Evolutionary conservation across 208 protist genomes (phyloP).

Genomic region (Acanthamoeba culbertsoni): DNA sequence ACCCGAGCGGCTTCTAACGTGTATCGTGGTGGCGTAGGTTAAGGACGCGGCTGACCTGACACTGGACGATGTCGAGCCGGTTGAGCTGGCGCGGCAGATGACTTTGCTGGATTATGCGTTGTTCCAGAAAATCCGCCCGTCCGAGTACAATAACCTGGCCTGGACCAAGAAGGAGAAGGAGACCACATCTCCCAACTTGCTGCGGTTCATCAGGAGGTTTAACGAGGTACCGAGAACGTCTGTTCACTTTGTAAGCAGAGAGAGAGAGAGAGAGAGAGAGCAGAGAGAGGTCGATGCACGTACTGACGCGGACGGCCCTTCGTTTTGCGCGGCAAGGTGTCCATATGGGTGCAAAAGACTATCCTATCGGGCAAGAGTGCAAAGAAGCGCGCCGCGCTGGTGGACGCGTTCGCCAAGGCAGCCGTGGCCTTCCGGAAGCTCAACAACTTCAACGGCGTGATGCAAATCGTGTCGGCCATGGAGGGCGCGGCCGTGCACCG

Average conservation of each 20-base stretch:
- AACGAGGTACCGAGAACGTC: neutral
- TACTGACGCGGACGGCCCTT: no score
- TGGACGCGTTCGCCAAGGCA: slow-evolving; percentile 6
- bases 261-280: no score
- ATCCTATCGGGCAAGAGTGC: slow-evolving; percentile 44
- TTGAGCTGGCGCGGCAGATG: slow-evolving; percentile 37
- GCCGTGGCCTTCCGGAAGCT: slow-evolving; percentile 34
- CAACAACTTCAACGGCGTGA: slow-evolving; percentile 32
- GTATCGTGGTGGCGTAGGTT: neutral
- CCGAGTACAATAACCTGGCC: neutral
- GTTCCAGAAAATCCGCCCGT: neutral
- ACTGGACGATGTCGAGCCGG: slow-evolving; percentile 28
- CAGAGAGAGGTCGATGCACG: no score
- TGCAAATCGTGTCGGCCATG: slow-evolving; percentile 30
- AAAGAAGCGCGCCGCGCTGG: neutral
- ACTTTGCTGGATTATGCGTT: neutral
- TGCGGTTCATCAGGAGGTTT: neutral
- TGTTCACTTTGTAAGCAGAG: no score
- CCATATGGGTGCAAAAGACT: slow-evolving; percentile 7
- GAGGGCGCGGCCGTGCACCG: slow-evolving; percentile 24
- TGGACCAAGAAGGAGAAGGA: slow-evolving; percentile 34
- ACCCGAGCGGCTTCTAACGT: neutral
- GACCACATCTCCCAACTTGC: neutral
- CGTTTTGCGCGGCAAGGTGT: neutral
- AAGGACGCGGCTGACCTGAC: neutral